Conservation (phyloP, 768 basidiomycete genomes). For the Hygrocybe coccinea region DNA sequence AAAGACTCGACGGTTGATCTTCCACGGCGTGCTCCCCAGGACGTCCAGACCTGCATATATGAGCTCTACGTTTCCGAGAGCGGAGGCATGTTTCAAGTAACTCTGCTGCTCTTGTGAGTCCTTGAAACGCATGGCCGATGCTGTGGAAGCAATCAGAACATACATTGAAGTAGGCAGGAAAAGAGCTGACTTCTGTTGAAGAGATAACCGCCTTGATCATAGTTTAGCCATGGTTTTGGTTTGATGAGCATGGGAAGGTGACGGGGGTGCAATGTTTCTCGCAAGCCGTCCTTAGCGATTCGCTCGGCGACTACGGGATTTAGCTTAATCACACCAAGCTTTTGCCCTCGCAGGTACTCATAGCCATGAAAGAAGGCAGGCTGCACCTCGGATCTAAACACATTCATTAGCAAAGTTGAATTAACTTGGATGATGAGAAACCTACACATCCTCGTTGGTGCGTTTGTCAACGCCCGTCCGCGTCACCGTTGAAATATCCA, state of each 20-base stretch:
- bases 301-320: constrained; percentile 77
- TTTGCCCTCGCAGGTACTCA: constrained; percentile 89
- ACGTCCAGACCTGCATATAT: constrained; percentile 88
- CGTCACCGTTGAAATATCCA: constrained; percentile 77
- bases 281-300: constrained; percentile 67
- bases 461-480: constrained; percentile 52
- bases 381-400: constrained; percentile 63
- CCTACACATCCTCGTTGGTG: constrained; percentile 61
- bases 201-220: constrained; percentile 79
- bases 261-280: constrained; percentile 78
- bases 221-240: constrained; percentile 80
- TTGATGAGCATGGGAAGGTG: constrained; percentile 94
- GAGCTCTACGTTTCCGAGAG: constrained; percentile 70
- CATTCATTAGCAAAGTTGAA: constrained; percentile 3
- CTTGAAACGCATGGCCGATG: constrained; percentile 86
- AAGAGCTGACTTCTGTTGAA: constrained; percentile 60
- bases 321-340: constrained; percentile 85
- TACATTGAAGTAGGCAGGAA: not conserved
- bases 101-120: constrained; percentile 78
- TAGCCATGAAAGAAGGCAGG: constrained; percentile 90
- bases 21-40: constrained; percentile 86
- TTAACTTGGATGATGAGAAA: constrained; percentile 11
- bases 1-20: constrained; percentile 74
- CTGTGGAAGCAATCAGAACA: constrained; percentile 30
- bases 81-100: constrained; percentile 72